phyloP scores from a whole-genome alignment of 2,329 filamentous ascomycete species.

The Fusarium virguliforme region DNA sequence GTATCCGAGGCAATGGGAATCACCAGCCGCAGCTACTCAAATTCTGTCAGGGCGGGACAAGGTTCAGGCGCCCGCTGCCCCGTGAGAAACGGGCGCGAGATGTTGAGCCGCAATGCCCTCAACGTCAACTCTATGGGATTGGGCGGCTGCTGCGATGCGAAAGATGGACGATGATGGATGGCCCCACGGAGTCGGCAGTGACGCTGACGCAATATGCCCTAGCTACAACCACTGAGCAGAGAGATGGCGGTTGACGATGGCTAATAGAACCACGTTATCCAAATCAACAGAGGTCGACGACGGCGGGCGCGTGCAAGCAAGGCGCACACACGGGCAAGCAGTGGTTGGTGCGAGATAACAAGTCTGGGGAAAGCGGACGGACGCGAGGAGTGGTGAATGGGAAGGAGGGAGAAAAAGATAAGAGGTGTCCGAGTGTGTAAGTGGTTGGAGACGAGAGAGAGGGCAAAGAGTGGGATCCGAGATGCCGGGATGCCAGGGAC shows the following conservation, averaged over 20 bases:
- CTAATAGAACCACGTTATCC: conserved; percentile 54
- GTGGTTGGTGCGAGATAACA: conserved; percentile 53
- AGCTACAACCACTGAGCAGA: conserved; percentile 50
- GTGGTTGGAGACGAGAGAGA: conserved; percentile 44
- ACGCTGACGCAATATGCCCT: conserved; percentile 53
- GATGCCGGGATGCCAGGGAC: conserved; percentile 51
- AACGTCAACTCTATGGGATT: conserved; percentile 37
- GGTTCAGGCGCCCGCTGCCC: conserved; percentile 50
- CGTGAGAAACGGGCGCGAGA: conserved; percentile 48
- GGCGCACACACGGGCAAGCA: conserved; percentile 42
- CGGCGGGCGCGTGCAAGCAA: conserved; percentile 31
- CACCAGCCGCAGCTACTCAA: conserved; percentile 31
- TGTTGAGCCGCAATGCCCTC: conserved; percentile 49
- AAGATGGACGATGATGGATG: conserved; percentile 36
- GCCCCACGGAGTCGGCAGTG: conserved; percentile 51
- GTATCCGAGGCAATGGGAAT: conserved; percentile 38
- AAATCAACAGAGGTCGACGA: conserved; percentile 38
- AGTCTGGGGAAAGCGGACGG: conserved; percentile 50
- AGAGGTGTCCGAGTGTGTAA: conserved; percentile 50
- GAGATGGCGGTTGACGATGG: conserved; percentile 46
- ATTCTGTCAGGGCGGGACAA: conserved; percentile 44
- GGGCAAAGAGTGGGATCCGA: conserved; percentile 51
- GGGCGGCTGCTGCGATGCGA: conserved; percentile 24
- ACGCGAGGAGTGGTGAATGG: conserved; percentile 33
- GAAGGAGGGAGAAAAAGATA: conserved; percentile 46